phyloP scores from a whole-genome alignment of 2,329 filamentous ascomycete species.

The Pezicula rhizophila region DNA sequence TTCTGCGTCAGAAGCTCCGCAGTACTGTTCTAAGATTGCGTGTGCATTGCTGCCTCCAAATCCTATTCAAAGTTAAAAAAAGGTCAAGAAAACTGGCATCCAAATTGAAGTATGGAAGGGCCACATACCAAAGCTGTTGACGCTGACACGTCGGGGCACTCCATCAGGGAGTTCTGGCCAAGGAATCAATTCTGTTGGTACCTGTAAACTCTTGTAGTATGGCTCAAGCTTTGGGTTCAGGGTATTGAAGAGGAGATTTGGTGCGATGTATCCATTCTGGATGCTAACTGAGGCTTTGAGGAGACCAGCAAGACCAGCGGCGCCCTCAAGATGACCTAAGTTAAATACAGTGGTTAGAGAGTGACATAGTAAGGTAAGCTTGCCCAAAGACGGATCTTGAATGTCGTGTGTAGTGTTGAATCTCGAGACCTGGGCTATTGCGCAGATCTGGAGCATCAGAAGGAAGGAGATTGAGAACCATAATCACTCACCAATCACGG shows the following conservation, averaged over 20 bases:
- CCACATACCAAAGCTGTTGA: conserved; percentile 30
- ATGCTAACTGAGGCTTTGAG: conserved; percentile 19
- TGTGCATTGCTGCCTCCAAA: conserved; percentile 23
- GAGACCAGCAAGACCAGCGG: conserved; percentile 20
- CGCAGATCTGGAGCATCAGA: no score
- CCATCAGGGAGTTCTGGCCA: background rate
- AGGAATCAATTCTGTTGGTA: background rate
- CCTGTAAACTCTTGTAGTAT: background rate
- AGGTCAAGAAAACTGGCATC: background rate
- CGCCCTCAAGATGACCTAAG: conserved; percentile 15
- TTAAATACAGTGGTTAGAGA: background rate
- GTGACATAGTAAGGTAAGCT: background rate
- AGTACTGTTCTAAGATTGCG: conserved; percentile 25
- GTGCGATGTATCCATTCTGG: conserved; percentile 19
- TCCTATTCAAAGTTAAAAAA: background rate
- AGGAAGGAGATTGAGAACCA: no score
- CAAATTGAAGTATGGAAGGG: background rate
- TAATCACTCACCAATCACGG: conserved; percentile 8
- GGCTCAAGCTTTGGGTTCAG: conserved; percentile 26
- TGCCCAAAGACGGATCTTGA: no score
- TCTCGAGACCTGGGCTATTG: no score
- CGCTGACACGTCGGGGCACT: conserved; percentile 2
- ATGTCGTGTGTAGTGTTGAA: no score
- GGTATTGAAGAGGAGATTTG: conserved; percentile 23
- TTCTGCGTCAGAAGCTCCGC: background rate